A percentile compares a stretch with the other conserved stretches of the same genome.
phyloP scores from a whole-genome alignment of 2,329 filamentous ascomycete species.

The Pyricularia sp. region DNA sequence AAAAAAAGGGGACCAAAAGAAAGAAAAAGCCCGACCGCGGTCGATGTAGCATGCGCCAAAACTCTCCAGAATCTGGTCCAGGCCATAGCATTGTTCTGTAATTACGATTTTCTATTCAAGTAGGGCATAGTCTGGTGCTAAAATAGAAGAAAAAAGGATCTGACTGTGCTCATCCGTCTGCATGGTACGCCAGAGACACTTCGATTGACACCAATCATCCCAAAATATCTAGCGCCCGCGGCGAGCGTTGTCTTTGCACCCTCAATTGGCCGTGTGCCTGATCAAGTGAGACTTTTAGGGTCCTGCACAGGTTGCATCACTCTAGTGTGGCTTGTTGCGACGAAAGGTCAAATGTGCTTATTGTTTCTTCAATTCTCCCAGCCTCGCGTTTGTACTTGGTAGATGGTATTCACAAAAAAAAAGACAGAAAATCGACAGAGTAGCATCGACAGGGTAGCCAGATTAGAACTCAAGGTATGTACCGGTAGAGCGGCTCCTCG shows the following conservation, averaged over 20 bases:
- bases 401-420: not conserved
- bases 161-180: not conserved
- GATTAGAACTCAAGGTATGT: not conserved
- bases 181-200: not conserved
- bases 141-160: not conserved
- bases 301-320: not conserved
- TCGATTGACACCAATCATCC: constrained; percentile 1
- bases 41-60: not conserved
- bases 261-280: not conserved
- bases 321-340: not conserved
- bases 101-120: not conserved
- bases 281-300: not conserved
- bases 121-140: not conserved
- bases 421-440: no score
- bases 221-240: not conserved
- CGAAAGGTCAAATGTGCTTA: not conserved
- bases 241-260: not conserved
- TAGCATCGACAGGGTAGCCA: not conserved
- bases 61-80: not conserved
- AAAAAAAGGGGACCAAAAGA: not conserved
- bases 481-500: not conserved
- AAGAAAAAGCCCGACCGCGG: not conserved
- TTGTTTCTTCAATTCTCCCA: not conserved
- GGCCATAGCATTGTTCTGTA: not conserved
- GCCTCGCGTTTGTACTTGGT: not conserved